Base-by-base conservation (phyloP, 2,329 filamentous ascomycete genomes). In the Periglandula ipomoeae region DNA sequence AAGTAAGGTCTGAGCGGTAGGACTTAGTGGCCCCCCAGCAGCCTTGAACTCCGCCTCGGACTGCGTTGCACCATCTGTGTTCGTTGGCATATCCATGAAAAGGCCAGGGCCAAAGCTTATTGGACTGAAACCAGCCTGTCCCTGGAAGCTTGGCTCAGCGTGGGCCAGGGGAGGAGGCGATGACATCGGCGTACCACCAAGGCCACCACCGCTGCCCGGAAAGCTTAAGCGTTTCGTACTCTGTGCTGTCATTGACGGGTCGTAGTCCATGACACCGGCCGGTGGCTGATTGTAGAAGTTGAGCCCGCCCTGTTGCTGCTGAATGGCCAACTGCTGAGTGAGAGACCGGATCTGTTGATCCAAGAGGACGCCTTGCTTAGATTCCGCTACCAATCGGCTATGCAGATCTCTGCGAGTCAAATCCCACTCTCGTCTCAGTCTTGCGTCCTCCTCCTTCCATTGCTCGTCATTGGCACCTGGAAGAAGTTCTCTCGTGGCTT, bases 1-100 rank as follows among this genome's bases (percentile, higher is more conserved):
- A 15, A 94, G 68, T 3, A 91, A 71, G 15, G 83, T 77, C 24
- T 85, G 82, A 2, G 87, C 87, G 4, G 85, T 85, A 2, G 87
- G 87, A 57, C 85, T 90, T 62, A 91, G 78, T 1, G 85, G 85
- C 2, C 84, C 86, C 24, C 79, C 81, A 17, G 74, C 76, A 3
- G 73, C 73, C 50, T 79, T 78, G 4, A 84, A 67, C 17, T 85
- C 82, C 2, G 79, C 75, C 27, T 86, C 83, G 5, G 78, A 79
- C 48, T 82, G 71, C 9, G 63, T 58, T 53, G 72, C 56, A 52
- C 69, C 56, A 9, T 53, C 51, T 20, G 59, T 57, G 37, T 73
- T 71, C 3, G 66, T 58, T 1, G 70, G 66, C 38, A 71, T 63
- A 43, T 75, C 72, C 62, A 77, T 71, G 44, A 75, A 82, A 7